Evolutionary conservation across 305 asterid genomes (phyloP), one percentile per base, ranked within the genome.

Genomic region (Stenogyne calaminthoides): DNA sequence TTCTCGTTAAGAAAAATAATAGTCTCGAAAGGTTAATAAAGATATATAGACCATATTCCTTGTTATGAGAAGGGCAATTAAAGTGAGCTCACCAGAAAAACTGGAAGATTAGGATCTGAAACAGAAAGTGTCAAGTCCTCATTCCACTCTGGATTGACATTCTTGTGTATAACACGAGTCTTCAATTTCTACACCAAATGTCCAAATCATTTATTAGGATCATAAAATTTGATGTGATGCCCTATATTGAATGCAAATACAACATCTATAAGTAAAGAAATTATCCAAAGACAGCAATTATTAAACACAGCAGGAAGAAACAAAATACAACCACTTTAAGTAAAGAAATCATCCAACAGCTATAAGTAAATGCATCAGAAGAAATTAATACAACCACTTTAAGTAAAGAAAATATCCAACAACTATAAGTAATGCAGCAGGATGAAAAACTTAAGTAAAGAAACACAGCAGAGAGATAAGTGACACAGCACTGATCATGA

Each of bases 121-220:
- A 89, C 69, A 34, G 92, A 81, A 42, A 89, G 90, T 3, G 92
- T 89, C 75, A 89, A 77, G 77, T 89, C 94, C 77, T 89, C 96
- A 42, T 89, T 82, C 96, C 96, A 89, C 73, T 82, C 91, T 22
- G 96, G 96, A 83, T 89, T 89, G 14, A 86, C 73, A 64, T 88
- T 83, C 77, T 88, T 89, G 64, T 71, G 84, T 0, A 88, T 65
- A 6, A 89, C 88, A 20, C 92, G 87, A 11, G 94, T 89, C 82
- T 88, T 89, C 84, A 89, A 71, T 78, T 71, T 88, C 96, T 89
- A 91, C 82, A 77, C 51, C 74, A 67, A 22, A 8, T 11, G 59
- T 54, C 7, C 14, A 11, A 54, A 66, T 47, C 59, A 64, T 22
- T 34, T 6, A 20, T 36, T 11, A 8, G 52, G 15, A 32, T 32